Evolutionary conservation across 495 filamentous ascomycete species (phyloP).

Genomic region (Aspergillus incahuasiensis): DNA sequence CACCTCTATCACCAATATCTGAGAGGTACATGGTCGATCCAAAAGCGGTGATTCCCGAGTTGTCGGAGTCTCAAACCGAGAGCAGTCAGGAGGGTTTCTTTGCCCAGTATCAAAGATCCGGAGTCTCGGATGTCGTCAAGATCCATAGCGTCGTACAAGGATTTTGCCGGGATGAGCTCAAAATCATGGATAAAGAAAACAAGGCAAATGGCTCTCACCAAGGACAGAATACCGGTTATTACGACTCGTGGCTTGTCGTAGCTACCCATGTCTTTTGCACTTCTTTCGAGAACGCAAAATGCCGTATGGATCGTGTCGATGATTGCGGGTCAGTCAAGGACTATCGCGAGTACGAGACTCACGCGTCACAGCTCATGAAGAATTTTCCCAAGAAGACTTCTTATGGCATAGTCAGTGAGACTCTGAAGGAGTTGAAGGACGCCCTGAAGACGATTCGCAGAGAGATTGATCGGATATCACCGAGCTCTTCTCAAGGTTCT

Average conservation of each 20-base stretch:
- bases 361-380: constrained; percentile 53
- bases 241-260: constrained; percentile 59
- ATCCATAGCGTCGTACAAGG: constrained; percentile 77
- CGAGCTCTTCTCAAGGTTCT: constrained; percentile 46
- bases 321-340: constrained; percentile 63
- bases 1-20: constrained; percentile 24
- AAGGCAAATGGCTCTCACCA: constrained; percentile 16
- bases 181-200: constrained; percentile 49
- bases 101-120: constrained; percentile 41
- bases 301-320: constrained; percentile 50
- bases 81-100: constrained; percentile 48
- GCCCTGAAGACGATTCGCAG: constrained; percentile 49
- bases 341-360: constrained; percentile 65
- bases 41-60: constrained; percentile 24
- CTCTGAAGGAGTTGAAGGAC: constrained; percentile 43
- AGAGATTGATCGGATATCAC: constrained; percentile 53
- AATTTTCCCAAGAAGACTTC: constrained; percentile 31
- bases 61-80: constrained; percentile 35
- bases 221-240: constrained; percentile 24
- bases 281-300: constrained; percentile 58
- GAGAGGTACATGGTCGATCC: constrained; percentile 21
- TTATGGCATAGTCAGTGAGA: constrained; percentile 39
- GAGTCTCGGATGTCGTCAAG: constrained; percentile 61
- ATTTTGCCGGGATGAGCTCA: constrained; percentile 68
- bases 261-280: constrained; percentile 56